Evolutionary conservation across 2,329 filamentous ascomycete species (phyloP), one percentile per base, ranked within the genome.

Genomic region (Botrytis fabae): DNA sequence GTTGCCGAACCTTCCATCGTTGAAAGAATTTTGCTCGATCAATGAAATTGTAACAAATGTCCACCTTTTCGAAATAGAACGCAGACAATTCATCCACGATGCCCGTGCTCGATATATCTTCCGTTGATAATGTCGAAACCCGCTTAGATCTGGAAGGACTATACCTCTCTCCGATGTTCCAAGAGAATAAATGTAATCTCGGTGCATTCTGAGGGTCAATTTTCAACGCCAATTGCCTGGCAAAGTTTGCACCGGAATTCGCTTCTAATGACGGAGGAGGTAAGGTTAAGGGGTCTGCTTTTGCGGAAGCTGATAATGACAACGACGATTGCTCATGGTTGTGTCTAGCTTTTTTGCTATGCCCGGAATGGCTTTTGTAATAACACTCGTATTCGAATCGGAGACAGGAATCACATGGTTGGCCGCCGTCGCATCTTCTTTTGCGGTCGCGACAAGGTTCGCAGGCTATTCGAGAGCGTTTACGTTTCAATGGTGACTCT

Each of bases 101-200:
- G 5, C 3, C 40, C 1, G 22, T 10, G 16, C 12, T 20, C 8
- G 60, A 35, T 62, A 60, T 16, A 16, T 46, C 51, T 44, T 69
- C 54, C 0, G 60, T 61, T 32, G 54, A 44, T 2, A 70, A 60
- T 28, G 51, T 61, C 9, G 9, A 25, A 61, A 42, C 20, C 25
- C 9, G 32, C 3, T 46, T 38, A 9, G 38, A 35, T 20, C 28
- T 28, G 10, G 42, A 40, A 16, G 38, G 20, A 44, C 4, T 28
- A 32, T 16, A 35, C 48, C 81, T 75, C 38, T 80, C 75, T 4
- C 81, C 81, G n/a, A 79, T 75, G 65, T 83, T 81, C 71, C 81
- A 83, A 18, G 78, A 81, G 72, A 82, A 82, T 2, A 81, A 81
- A 71, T 83, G 81, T 38, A 82, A 74, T 32, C 77, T 77, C 3